These are phyloP conservation scores for Pichia sp. DNA, from an alignment of 1,139 yeast genomes.

Conservation along the genomic window DNA sequence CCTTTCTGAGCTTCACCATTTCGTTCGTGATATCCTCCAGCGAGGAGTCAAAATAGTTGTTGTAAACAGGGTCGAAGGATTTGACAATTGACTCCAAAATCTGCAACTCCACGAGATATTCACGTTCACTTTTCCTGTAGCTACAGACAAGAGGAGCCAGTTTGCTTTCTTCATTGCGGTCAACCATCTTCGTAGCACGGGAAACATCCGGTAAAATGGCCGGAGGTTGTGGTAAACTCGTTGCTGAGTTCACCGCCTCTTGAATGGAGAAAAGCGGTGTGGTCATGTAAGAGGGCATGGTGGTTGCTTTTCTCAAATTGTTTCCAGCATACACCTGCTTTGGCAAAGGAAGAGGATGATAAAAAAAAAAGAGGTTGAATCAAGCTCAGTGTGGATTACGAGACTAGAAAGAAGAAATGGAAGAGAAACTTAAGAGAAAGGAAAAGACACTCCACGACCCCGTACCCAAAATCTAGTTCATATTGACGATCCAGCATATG, in stretches of 20 bases:
- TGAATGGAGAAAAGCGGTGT: slow-evolving; percentile 25
- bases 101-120: slow-evolving; percentile 23
- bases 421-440: background rate
- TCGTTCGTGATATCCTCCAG: slow-evolving; percentile 26
- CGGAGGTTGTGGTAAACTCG: slow-evolving; percentile 11
- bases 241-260: slow-evolving; percentile 19
- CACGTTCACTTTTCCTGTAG: slow-evolving; percentile 19
- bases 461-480: background rate
- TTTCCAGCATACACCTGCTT: background rate
- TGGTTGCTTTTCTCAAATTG: background rate
- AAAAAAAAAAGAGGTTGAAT: background rate
- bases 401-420: background rate
- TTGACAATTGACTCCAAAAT: slow-evolving; percentile 21
- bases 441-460: background rate
- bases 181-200: background rate
- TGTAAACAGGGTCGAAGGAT: slow-evolving; percentile 27
- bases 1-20: slow-evolving; percentile 21
- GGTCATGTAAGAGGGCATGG: slow-evolving; percentile 20
- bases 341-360: background rate
- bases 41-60: slow-evolving; percentile 29
- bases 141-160: slow-evolving; percentile 2
- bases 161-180: slow-evolving; percentile 2
- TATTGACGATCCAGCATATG: background rate
- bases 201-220: background rate
- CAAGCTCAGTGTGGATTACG: background rate